Conservation (phyloP, 129 eudicot species). For the Saposhnikovia divaricata region DNA sequence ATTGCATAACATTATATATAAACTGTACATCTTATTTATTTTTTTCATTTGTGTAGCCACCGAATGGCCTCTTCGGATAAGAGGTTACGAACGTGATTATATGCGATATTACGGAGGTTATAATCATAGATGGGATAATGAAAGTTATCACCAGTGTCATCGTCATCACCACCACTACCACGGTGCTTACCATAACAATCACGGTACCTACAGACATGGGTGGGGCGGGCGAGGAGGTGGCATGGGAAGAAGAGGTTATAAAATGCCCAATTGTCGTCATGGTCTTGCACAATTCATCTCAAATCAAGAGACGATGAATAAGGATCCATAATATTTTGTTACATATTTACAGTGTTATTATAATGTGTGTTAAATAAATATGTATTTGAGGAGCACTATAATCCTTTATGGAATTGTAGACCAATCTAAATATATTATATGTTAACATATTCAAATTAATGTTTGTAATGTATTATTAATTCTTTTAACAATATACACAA, state of each 20-base stretch:
- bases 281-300: neutral
- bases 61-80: neutral
- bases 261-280: no score
- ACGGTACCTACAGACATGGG: neutral
- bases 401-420: no score
- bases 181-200: neutral
- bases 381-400: no score
- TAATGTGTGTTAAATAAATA: neutral
- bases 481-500: no score
- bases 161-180: no score
- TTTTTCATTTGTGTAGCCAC: neutral
- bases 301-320: neutral
- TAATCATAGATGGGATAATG: neutral
- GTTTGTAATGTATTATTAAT: no score
- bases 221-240: neutral
- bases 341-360: neutral
- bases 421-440: neutral
- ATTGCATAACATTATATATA: no score
- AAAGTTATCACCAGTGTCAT: neutral
- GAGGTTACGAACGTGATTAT: neutral
- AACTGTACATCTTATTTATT: neutral
- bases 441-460: no score
- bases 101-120: neutral
- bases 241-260: neutral
- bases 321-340: neutral